Evolutionary conservation across 495 filamentous ascomycete genomes (phyloP).

Genomic region (Diplogelasinospora grovesii): DNA sequence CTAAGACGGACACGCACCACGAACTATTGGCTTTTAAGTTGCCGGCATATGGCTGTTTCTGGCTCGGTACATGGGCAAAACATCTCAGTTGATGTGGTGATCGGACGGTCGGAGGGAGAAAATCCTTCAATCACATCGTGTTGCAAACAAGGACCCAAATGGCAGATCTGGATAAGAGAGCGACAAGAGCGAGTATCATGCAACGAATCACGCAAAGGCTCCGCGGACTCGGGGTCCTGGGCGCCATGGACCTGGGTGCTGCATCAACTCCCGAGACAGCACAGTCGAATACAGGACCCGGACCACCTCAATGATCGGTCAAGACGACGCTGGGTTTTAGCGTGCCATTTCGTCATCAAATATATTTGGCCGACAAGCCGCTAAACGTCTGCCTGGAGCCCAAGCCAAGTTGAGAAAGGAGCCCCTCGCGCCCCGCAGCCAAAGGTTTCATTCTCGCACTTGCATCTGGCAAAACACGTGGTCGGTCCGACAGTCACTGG

Average conservation of each 20-base stretch:
- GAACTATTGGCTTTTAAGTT: no score
- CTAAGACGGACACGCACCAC: background rate
- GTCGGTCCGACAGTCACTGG: constrained; percentile 2
- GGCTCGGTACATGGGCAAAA: background rate
- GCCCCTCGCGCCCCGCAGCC: background rate
- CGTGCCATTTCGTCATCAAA: constrained; percentile 5
- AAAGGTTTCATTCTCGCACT: background rate
- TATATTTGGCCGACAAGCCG: background rate
- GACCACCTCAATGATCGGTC: background rate
- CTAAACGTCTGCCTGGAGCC: constrained; percentile 10
- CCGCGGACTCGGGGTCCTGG: no score
- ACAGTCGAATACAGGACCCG: background rate
- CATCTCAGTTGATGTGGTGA: no score
- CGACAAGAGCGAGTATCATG: no score
- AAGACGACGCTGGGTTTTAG: background rate
- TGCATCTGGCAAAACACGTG: constrained; percentile 4
- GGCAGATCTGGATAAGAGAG: no score
- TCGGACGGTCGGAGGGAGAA: no score
- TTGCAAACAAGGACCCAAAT: no score
- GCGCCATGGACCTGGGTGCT: no score
- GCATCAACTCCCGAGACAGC: background rate
- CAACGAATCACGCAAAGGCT: no score
- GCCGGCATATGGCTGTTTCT: background rate
- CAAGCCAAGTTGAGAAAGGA: background rate
- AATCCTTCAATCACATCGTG: no score